Evolutionary conservation across 768 basidiomycete genomes (phyloP), one percentile per base, ranked within the genome.

Genomic region (Termitomyces sp.): DNA sequence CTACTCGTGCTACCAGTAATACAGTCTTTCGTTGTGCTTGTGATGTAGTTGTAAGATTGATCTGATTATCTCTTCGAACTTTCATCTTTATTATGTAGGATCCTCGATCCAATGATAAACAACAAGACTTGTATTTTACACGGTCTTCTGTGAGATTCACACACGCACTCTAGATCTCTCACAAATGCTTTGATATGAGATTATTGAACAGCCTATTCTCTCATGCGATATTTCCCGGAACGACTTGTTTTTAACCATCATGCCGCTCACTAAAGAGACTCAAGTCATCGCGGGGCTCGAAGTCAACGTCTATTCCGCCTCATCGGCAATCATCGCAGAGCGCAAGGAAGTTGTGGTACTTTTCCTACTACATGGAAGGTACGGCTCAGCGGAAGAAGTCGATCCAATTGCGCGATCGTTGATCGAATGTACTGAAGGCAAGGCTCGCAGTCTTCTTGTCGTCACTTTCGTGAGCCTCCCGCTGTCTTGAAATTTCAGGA

Each of bases 321-420:
- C 63, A 41, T 57, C 63, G 6, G 57, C 29, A 3, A 52, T 56
- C 12, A 55, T 50, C 2, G 22, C 51, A n/a, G 53, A 58, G 24
- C 43, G 37, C n/a, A 59, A 55, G 48, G 56, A 61, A 2, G 63
- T 74, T 12, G 70, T 74, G 5, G 69, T 71, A 4, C 63, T 78
- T 43, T 81, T 79, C 60, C 63, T 77, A 29, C 68, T 81, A 2
- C 79, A 79, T 63, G 78, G 79, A 1, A 71, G 78, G 9, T 46
- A 61, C 29, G 70, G 70, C 27, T 72, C 71, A 4, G 67, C 69
- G 4, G 60, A 67, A 13, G 52, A 66, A 42, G 59, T 74, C 10
- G 66, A 72, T 39, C 57, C 63, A 12, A 61, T 70, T 46, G 70
- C 72, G 3, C 62, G 60, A 44, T 52, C 63, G 2, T 54, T 76